A percentile compares a stretch with the other conserved stretches of the same genome.
Evolutionary conservation across 306 rosid species (phyloP).

Genomic region (Macrotyloma uniflorum): DNA sequence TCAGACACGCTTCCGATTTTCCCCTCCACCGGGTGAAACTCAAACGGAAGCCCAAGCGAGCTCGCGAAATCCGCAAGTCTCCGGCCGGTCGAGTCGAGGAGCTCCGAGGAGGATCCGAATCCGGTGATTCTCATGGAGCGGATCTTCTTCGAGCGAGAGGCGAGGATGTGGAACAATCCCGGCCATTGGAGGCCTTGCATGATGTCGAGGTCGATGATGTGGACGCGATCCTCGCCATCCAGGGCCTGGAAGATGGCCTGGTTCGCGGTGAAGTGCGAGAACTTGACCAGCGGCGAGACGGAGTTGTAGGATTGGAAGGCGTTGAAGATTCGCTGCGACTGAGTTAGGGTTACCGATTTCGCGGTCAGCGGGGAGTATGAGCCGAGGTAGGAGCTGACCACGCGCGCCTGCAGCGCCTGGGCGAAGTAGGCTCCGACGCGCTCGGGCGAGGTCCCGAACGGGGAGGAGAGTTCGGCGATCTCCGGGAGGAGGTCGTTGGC

Average conservation of each 20-base stretch:
- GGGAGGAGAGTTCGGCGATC: slow-evolving; percentile 82
- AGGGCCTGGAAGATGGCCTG: slow-evolving; percentile 93
- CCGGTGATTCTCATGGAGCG: slow-evolving; percentile 90
- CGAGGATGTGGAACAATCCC: slow-evolving; percentile 93
- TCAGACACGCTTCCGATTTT: slow-evolving; percentile 83
- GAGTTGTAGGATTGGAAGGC: slow-evolving; percentile 93
- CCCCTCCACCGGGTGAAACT: slow-evolving; percentile 83
- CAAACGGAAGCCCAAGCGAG: slow-evolving; percentile 80
- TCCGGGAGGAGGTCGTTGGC: slow-evolving; percentile 88
- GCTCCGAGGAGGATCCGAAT: slow-evolving; percentile 86
- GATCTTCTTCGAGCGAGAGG: slow-evolving; percentile 78
- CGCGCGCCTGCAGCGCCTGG: slow-evolving; percentile 91
- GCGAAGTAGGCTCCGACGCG: slow-evolving; percentile 91
- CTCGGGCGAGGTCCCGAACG: slow-evolving; percentile 87
- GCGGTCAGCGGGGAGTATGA: slow-evolving; percentile 63
- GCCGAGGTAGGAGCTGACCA: slow-evolving; percentile 77
- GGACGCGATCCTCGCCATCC: slow-evolving; percentile 92
- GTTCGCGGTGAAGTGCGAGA: slow-evolving; percentile 98
- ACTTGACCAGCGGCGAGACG: slow-evolving; percentile 77
- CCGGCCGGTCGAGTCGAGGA: slow-evolving; percentile 82
- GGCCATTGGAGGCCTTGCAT: slow-evolving; percentile 99
- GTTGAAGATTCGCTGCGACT: slow-evolving; percentile 76
- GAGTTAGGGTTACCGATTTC: slow-evolving; percentile 57
- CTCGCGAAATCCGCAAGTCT: slow-evolving; percentile 90
- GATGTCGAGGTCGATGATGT: slow-evolving; percentile 91